Evolutionary conservation across 1,284 basidiomycete genomes (phyloP), one percentile per base, ranked within the genome.

Genomic region (Rhodotorula sp.): DNA sequence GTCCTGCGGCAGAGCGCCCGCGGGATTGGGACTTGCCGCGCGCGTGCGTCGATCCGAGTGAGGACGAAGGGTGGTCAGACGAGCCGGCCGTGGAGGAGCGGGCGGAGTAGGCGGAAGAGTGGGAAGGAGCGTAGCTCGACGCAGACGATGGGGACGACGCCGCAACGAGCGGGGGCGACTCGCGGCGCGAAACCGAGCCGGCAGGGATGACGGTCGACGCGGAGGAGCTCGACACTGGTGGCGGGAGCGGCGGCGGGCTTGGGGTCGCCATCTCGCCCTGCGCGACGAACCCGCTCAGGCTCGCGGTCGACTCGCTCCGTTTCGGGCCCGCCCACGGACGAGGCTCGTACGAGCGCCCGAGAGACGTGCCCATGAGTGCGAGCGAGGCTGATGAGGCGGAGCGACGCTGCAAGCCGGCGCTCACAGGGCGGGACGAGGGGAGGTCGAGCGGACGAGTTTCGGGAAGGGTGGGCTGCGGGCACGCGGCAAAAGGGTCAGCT

Each of bases 321-420:
- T 44, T 48, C 0, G 57, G 53, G 3, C 58, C 58, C 15, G 29
- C 46, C 64, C 64, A 64, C 3, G 41, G 29, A 3, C 37, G 34
- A 0, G 63, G 62, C 25, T 29, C 39, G 50, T 64, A 64, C 22
- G 57, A 61, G 19, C 27, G n/a, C 41, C 61, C 69, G 50, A 64
- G 51, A 19, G 69, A 71, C 19, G 51, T 50, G 56, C 69, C 65
- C 65, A 70, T 66, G 48, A 73, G 41, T 7, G 69, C 63, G 57
- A 73, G 66, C 10, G 72, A 73, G 34, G 72, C 65, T 51, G 69
- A 68, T 0, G 66, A 65, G 15, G 65, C 22, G 9, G 68, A 54
- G 46, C 57, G 65, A 15, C 64, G 64, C 6, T 46, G 56, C 2
- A 55, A 54, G 41, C 50, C n/a, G n/a, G 39, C 53, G 44, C 27